Conservation (phyloP, 495 filamentous ascomycete species). For the Aspergillus carlsbadensis region DNA sequence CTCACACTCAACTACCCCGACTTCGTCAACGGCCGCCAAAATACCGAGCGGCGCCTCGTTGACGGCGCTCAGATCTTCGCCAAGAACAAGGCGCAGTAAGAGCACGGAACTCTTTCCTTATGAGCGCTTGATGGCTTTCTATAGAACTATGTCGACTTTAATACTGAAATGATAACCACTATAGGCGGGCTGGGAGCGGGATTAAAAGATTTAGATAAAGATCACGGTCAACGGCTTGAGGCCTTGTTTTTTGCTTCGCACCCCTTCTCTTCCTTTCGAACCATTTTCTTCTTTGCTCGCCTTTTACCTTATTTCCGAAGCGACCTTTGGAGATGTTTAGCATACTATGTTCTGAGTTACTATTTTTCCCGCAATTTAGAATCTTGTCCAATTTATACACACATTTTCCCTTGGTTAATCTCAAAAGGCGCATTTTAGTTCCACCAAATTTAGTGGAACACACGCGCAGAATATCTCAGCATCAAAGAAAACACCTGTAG, state of each 20-base stretch:
- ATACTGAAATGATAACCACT: conserved; percentile 21
- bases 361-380: background rate
- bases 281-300: conserved; percentile 6
- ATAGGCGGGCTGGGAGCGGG: background rate
- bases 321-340: conserved; percentile 22
- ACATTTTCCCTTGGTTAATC: background rate
- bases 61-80: conserved; percentile 70
- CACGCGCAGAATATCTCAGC: too few relatives aligned
- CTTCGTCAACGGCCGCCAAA: conserved; percentile 90
- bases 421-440: background rate
- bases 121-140: conserved; percentile 5
- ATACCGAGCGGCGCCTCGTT: conserved; percentile 82
- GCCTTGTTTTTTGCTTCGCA: conserved; percentile 17
- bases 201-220: conserved; percentile 16
- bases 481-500: too few relatives aligned
- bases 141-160: conserved; percentile 23
- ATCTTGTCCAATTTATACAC: background rate
- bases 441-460: background rate
- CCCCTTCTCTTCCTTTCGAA: conserved; percentile 13
- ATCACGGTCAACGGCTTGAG: conserved; percentile 21
- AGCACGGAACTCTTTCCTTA: background rate
- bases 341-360: conserved; percentile 13
- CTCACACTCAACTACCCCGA: conserved; percentile 98
- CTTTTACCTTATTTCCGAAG: conserved; percentile 17
- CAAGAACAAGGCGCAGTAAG: conserved; percentile 46